Evolutionary conservation across 192 early-diverging fungal genomes (phyloP).

Genomic region (Physocladia obscura): DNA sequence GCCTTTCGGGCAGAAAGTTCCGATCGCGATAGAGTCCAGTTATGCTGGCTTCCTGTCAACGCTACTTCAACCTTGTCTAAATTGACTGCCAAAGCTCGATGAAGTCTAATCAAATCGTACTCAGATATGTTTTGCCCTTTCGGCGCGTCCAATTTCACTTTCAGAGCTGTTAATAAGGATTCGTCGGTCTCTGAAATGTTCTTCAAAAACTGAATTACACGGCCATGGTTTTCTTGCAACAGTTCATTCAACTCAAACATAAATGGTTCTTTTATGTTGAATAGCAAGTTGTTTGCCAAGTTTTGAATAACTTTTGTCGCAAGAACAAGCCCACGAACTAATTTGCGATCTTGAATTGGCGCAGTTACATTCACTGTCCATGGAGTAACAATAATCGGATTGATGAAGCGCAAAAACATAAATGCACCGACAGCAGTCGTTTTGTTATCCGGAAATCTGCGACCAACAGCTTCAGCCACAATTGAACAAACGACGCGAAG

Average conservation of each 20-base stretch:
- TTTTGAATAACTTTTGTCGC: constrained; percentile 96
- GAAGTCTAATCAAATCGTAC: constrained; percentile 38
- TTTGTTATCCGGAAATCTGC: constrained; percentile 80
- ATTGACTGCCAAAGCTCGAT: constrained; percentile 41
- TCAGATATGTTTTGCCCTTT: constrained; percentile 21
- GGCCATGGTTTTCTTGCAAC: constrained; percentile 76
- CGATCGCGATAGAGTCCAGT: background rate
- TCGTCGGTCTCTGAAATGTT: constrained; percentile 63
- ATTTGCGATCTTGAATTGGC: constrained; percentile 63
- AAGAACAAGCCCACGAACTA: constrained; percentile 83
- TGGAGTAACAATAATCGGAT: constrained; percentile 92
- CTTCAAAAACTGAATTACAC: constrained; percentile 75
- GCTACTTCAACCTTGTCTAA: constrained; percentile 46
- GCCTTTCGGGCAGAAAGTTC: constrained; percentile 52
- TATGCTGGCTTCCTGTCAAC: constrained; percentile 5
- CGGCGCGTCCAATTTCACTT: background rate
- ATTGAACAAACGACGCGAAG: constrained; percentile 82
- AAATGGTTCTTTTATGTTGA: constrained; percentile 92
- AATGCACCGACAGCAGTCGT: constrained; percentile 90
- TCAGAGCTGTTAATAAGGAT: background rate
- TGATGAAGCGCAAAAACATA: constrained; percentile 93
- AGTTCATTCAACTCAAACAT: constrained; percentile 93
- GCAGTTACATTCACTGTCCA: constrained; percentile 76
- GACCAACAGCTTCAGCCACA: constrained; percentile 73
- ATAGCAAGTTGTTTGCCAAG: constrained; percentile 91